Conservation (phyloP, 202 grass and related monocot species). For the Cymbopogon flexuosus region DNA sequence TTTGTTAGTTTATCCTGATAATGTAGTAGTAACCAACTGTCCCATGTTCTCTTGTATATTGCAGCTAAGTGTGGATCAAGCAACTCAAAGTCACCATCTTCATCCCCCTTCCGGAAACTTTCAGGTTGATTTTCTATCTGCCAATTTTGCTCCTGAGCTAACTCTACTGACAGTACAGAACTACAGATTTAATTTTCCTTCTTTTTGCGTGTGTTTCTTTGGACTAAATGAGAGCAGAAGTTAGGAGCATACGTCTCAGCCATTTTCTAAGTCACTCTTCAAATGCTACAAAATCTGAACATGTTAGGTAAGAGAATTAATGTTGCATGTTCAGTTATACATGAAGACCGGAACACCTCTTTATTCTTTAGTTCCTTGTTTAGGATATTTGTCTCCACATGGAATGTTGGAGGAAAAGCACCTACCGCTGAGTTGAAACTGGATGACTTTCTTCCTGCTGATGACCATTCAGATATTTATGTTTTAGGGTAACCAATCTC, state of each 20-base stretch:
- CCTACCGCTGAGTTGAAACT: conserved; percentile 65
- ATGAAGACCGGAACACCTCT: not conserved
- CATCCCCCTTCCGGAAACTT: conserved; percentile 52
- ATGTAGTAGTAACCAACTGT: conserved; percentile 16
- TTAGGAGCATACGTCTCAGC: conserved; percentile 56
- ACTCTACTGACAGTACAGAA: conserved; percentile 25
- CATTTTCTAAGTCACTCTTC: conserved; percentile 52
- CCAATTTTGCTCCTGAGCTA: not conserved
- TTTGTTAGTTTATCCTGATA: conserved; percentile 10
- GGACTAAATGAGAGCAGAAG: conserved; percentile 41
- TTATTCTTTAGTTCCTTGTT: conserved; percentile 33
- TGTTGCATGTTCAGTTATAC: conserved; percentile 14
- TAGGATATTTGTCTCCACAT: conserved; percentile 97
- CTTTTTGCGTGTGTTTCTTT: conserved; percentile 18
- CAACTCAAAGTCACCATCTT: conserved; percentile 46
- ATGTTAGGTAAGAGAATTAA: conserved; percentile 58
- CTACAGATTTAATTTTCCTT: conserved; percentile 4
- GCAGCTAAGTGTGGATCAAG: conserved; percentile 49
- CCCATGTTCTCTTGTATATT: conserved; percentile 17
- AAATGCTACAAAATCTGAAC: conserved; percentile 55
- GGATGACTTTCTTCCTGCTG: conserved; percentile 81
- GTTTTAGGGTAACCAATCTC: conserved; percentile 71
- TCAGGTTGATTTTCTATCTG: conserved; percentile 42
- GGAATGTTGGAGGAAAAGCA: conserved; percentile 91
- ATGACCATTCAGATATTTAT: conserved; percentile 92